Percentiles rank a stretch among this genome's conserved stretches.
phyloP scores from a whole-genome alignment of 306 rosid genomes.

The Rosa chinensis region DNA sequence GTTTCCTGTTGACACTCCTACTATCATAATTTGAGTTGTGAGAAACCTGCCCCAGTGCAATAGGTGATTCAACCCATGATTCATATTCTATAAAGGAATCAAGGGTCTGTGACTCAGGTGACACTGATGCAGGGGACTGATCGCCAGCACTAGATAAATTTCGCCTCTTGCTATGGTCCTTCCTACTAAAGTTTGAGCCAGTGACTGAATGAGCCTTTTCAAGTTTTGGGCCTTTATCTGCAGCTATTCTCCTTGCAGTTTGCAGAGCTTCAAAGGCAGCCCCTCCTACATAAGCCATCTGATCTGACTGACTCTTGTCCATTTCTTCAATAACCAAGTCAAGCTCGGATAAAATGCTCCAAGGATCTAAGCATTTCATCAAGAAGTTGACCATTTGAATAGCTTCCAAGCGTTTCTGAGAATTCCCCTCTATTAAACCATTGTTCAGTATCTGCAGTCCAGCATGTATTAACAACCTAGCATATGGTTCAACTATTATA shows the following conservation, averaged over 20 bases:
- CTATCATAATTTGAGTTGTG: conserved; percentile 32
- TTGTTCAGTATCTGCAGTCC: conserved; percentile 58
- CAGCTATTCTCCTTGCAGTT: conserved; percentile 59
- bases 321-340: conserved; percentile 68
- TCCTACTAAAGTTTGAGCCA: conserved; percentile 62
- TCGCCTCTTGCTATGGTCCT: conserved; percentile 41
- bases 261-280: conserved; percentile 91
- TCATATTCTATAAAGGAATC: conserved; percentile 65
- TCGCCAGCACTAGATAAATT: conserved; percentile 42
- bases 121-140: conserved; percentile 50
- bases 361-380: conserved; percentile 73
- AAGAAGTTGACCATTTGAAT: conserved; percentile 81
- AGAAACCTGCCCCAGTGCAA: conserved; percentile 41
- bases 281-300: conserved; percentile 73
- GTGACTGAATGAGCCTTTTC: conserved; percentile 51
- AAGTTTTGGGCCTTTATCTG: conserved; percentile 46
- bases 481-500: conserved; percentile 79
- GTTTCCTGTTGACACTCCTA: conserved; percentile 68
- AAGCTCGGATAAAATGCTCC: conserved; percentile 76
- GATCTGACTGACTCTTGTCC: conserved; percentile 75
- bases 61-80: conserved; percentile 60
- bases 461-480: conserved; percentile 65
- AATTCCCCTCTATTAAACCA: conserved; percentile 63
- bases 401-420: conserved; percentile 69
- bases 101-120: conserved; percentile 65